Evolutionary conservation across 148 eudicot genomes (phyloP).

Genomic region (Rhododendron williamsianum): DNA sequence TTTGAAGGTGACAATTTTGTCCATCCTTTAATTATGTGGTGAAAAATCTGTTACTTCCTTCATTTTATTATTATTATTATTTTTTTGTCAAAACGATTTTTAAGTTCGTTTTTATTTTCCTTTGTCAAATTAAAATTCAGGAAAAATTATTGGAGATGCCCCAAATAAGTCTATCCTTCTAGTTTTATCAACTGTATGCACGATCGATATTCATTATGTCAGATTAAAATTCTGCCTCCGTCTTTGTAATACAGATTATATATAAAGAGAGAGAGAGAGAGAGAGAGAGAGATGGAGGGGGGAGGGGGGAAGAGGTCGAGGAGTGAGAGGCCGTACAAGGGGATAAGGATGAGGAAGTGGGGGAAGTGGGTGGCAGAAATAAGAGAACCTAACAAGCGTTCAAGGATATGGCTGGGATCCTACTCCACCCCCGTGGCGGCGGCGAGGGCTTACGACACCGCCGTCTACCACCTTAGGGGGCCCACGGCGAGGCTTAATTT

Average conservation of each 20-base stretch:
- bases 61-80: no score
- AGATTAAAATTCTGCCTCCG: background rate
- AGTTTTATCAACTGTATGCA: background rate
- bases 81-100: no score
- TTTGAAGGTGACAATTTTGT: background rate
- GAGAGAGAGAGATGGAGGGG: slow-evolving; percentile 20
- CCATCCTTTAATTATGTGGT: background rate
- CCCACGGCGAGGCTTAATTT: slow-evolving; percentile 72
- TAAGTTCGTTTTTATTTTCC: no score
- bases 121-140: no score
- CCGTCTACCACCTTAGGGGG: slow-evolving; percentile 78
- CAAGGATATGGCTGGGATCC: slow-evolving; percentile 90
- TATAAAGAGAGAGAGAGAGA: background rate
- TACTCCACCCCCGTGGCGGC: slow-evolving; percentile 79
- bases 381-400: slow-evolving; percentile 81
- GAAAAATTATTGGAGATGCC: background rate
- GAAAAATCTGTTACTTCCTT: background rate
- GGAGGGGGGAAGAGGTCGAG: slow-evolving; percentile 36
- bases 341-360: slow-evolving; percentile 96
- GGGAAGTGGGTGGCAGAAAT: slow-evolving; percentile 99
- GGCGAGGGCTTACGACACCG: slow-evolving; percentile 89
- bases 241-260: background rate
- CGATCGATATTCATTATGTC: background rate
- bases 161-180: background rate
- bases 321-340: slow-evolving; percentile 69